Base-by-base conservation (phyloP, 2,329 filamentous ascomycete genomes). In the Dryadomyces quercivorus region DNA sequence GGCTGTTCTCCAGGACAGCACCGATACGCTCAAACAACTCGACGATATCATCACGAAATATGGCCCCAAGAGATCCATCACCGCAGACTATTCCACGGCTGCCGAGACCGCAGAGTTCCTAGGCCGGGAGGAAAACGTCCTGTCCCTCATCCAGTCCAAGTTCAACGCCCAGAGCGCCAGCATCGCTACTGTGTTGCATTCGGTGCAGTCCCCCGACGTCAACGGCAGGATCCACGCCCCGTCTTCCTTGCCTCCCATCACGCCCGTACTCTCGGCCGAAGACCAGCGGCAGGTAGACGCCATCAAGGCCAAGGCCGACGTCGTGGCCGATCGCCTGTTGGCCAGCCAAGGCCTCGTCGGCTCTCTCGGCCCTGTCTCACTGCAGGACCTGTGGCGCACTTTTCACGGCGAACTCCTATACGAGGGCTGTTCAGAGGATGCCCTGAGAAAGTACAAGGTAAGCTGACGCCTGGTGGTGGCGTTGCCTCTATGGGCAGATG, bases 301-400 rank as follows among this genome's bases (percentile, higher is more conserved):
- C 8, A 81, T 84, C 61, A 77, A 81, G 63, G 75, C 80, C 62
- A 80, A 82, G 61, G 75, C 84, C 36, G 80, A 84, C 60, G 66
- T 66, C 34, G 75, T 84, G 58, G 80, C 81, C 3, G 64, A 69
- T 12, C 71, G 72, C 12, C 69, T 83, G 22, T 76, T 75, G 2
- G 8, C 40, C 51, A 68, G 69, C 12, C 69, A 66, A 69, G 58
- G 67, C 65, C 53, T 58, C 15, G 31, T 51, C 18, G 15, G 56
- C 12, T 22, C 52, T 6, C 52, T 55, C 16, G 50, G 40, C 40
- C 20, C 46, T 21, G 21, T 57, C 1, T 55, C 55, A 1, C 73
- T 78, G 21, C 75, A 79, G 47, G 71, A 74, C 26, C 65, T 81
- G 34, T 84, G 80, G 80, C 73, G 73, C 55, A 70, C 76, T 55